These are phyloP conservation scores for Linderniella brevidens DNA, from an alignment of 257 asterid genomes.

Conservation along the genomic window DNA sequence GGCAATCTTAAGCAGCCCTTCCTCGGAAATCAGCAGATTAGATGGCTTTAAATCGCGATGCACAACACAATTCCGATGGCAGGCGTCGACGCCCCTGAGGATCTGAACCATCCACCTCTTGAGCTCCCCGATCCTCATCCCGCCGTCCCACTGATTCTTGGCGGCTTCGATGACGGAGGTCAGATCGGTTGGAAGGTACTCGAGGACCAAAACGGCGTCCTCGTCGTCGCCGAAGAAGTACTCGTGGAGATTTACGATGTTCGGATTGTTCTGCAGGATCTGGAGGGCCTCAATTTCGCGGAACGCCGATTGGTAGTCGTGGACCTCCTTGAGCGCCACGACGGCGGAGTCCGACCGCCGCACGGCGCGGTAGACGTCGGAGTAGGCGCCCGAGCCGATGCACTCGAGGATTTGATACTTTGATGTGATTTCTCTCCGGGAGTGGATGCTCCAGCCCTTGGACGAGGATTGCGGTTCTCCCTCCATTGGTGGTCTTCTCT, in stretches of 20 bases:
- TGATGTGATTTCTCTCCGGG: conserved; percentile 58
- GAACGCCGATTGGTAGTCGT: conserved; percentile 75
- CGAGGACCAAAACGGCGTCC: conserved; percentile 82
- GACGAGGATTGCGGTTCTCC: conserved; percentile 12
- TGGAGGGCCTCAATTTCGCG: conserved; percentile 84
- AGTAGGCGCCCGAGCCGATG: conserved; percentile 89
- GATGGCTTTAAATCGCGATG: conserved; percentile 90
- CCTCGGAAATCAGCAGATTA: conserved; percentile 68
- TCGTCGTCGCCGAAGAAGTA: conserved; percentile 90
- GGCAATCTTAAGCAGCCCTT: conserved; percentile 77
- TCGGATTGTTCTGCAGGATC: conserved; percentile 48
- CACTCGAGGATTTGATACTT: conserved; percentile 61
- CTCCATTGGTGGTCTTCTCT: neutral
- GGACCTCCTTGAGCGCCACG: conserved; percentile 84
- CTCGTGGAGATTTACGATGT: conserved; percentile 53
- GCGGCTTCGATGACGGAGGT: conserved; percentile 46
- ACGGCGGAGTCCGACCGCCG: conserved; percentile 56
- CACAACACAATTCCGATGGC: conserved; percentile 68
- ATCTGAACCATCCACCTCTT: conserved; percentile 88
- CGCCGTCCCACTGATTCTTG: conserved; percentile 45
- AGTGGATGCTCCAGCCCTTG: conserved; percentile 98
- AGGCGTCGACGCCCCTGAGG: conserved; percentile 52
- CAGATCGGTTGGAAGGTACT: conserved; percentile 67
- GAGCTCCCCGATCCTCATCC: conserved; percentile 52
- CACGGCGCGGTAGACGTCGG: conserved; percentile 80